These are phyloP conservation scores for Proliferodiscus dingleyae DNA, from an alignment of 2,329 filamentous ascomycete genomes.

Conservation along the genomic window DNA sequence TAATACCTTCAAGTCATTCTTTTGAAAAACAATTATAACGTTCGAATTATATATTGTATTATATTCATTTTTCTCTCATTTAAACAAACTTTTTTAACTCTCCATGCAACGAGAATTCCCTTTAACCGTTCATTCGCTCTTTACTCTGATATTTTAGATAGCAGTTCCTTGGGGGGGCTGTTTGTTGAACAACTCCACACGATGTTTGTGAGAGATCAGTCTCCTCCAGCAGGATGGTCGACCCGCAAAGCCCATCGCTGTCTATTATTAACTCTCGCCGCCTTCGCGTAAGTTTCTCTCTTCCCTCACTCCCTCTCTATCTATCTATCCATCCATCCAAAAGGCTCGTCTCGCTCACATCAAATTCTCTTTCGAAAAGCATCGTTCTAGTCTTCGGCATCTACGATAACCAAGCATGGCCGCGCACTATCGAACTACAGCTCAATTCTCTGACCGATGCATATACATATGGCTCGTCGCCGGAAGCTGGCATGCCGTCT, in stretches of 20 bases:
- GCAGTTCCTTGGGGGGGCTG: conserved; percentile 1
- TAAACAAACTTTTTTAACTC: background rate
- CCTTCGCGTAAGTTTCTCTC: conserved; percentile 16
- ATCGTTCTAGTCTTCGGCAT: conserved; percentile 14
- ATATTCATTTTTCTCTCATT: background rate
- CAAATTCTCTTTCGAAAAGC: conserved; percentile 8
- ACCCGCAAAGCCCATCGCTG: conserved; percentile 17
- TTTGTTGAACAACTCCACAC: background rate
- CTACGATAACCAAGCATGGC: conserved; percentile 4
- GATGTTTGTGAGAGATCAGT: conserved; percentile 11
- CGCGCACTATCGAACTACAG: conserved; percentile 3
- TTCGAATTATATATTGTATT: background rate
- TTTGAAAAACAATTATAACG: background rate
- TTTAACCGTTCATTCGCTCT: background rate
- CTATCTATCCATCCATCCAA: too few relatives aligned
- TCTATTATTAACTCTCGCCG: conserved; percentile 13
- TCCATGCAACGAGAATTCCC: background rate
- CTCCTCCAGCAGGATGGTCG: conserved; percentile 14
- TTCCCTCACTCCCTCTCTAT: too few relatives aligned
- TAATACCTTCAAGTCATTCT: background rate
- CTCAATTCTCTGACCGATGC: conserved; percentile 5
- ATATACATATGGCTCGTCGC: conserved; percentile 14
- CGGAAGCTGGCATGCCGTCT: conserved; percentile 14
- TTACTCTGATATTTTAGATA: background rate
- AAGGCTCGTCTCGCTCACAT: conserved; percentile 5